Base-by-base conservation (phyloP, 169 alveolate genomes). In the Plasmodium falciparum region DNA sequence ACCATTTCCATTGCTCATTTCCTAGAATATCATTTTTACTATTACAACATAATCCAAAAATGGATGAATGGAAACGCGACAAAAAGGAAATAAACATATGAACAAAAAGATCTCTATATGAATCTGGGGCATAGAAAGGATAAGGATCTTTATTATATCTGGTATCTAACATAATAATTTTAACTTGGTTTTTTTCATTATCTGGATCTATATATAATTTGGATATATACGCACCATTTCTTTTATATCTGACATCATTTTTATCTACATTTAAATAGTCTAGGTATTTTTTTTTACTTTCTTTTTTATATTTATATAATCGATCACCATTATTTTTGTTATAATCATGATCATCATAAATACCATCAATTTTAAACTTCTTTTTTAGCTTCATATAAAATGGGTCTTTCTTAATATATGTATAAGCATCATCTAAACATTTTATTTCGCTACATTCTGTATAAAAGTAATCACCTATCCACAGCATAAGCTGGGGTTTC, bases 1-100 rank as follows among this genome's bases (percentile, higher is more conserved):
- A n/a, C 98, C 98, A 96, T 43, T 73, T 29, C 98, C 98, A 96
- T 76, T 96, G 98, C 52, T 94, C 98, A 52, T 92, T 94, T 7
- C 98, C 98, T 88, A 96, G 70, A 26, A 95, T 86, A 74, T 96
- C 98, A 26, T 97, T 98, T 17, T 69, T 67, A 88, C 95, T 95
- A 43, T 93, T 69, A 58, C 95, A 92, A 6, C 92, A 83, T 20
- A 94, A 76, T 92, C 96, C 96, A 74, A 94, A 86, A 13, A 92
- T 20, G 11, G 75, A 75, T 50, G 91, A 89, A 69, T 90, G 66
- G 9, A 89, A 15, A 47, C 96, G 83, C 4, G 22, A 26, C 20
- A 59, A 6, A 56, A 89, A 49, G 3, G 91, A 78, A 13, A 54
- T 24, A 15, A 80, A 70, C 29, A 76, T 59, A 49, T 45, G 63